These are phyloP conservation scores for Carex kokanica DNA, from an alignment of 176 grass and related monocot genomes.

Conservation along the genomic window DNA sequence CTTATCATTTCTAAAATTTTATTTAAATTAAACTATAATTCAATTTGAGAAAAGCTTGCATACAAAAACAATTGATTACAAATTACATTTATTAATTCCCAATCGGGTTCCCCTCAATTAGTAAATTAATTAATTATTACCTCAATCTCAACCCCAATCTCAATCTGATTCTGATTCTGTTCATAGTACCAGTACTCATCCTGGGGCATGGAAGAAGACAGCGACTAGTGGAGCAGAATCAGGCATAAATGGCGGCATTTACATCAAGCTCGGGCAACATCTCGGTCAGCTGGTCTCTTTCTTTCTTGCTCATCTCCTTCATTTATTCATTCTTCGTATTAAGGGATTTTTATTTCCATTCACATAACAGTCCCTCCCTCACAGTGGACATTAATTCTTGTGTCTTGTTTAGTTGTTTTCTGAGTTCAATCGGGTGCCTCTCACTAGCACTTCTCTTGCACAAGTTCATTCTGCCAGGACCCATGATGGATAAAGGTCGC, in stretches of 20 bases:
- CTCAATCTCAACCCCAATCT: neutral
- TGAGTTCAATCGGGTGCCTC: conserved; percentile 83
- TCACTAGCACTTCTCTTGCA: conserved; percentile 93
- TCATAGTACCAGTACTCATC: conserved; percentile 74
- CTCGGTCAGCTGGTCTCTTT: conserved; percentile 72
- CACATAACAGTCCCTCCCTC: neutral
- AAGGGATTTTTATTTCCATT: neutral
- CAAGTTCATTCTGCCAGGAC: conserved; percentile 95
- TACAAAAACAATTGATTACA: neutral
- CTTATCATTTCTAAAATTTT: no score
- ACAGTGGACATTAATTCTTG: neutral
- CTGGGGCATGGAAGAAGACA: conserved; percentile 54
- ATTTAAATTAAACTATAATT: no score
- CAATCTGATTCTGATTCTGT: neutral
- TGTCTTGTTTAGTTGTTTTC: conserved; percentile 52
- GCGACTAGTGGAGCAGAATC: conserved; percentile 36
- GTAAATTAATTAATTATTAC: no score
- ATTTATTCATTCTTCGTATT: neutral
- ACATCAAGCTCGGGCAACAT: conserved; percentile 95
- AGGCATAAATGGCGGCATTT: conserved; percentile 80
- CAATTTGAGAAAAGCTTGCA: no score
- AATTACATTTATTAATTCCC: neutral
- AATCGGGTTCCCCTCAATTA: no score
- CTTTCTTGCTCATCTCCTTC: neutral
- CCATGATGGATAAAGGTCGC: conserved; percentile 84